These are phyloP conservation scores for Exophiala xenobiotica DNA, from an alignment of 2,329 filamentous ascomycete genomes.

Conservation along the genomic window DNA sequence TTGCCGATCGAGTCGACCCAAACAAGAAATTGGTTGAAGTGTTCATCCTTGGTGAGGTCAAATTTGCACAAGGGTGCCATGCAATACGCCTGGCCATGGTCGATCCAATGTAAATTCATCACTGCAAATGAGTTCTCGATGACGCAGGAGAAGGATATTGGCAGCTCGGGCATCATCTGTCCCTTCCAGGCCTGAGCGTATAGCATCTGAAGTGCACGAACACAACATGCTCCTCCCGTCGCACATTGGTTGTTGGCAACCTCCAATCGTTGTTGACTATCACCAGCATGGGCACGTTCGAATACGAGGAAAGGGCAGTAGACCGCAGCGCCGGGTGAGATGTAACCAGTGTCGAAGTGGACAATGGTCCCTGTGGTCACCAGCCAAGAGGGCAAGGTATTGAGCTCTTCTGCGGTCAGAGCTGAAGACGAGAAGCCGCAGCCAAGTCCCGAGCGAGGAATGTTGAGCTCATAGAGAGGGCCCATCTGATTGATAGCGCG, in stretches of 20 bases:
- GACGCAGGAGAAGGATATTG: conserved; percentile 28
- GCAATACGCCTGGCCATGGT: conserved; percentile 28
- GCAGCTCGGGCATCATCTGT: conserved; percentile 17
- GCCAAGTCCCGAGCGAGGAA: conserved; percentile 27
- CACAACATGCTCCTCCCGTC: conserved; percentile 30
- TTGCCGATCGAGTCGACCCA: conserved; percentile 29
- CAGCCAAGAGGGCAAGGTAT: conserved; percentile 23
- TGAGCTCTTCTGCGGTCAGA: conserved; percentile 20
- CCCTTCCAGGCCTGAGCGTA: conserved; percentile 23
- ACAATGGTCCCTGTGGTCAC: conserved; percentile 27
- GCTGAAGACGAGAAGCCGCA: conserved; percentile 28
- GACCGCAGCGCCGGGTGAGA: conserved; percentile 26
- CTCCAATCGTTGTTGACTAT: conserved; percentile 24
- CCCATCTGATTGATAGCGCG: conserved; percentile 19
- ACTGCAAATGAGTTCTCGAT: conserved; percentile 30
- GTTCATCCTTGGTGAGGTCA: conserved; percentile 27
- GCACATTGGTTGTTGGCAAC: conserved; percentile 31
- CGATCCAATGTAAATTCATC: conserved; percentile 31
- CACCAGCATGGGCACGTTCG: conserved; percentile 22
- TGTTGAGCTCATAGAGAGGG: conserved; percentile 24
- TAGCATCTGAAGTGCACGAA: conserved; percentile 28
- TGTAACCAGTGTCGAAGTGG: conserved; percentile 28
- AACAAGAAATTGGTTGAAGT: conserved; percentile 27
- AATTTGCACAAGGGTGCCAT: conserved; percentile 31
- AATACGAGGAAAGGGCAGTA: conserved; percentile 29